Percentiles rank a stretch among this genome's conserved stretches.
These are phyloP conservation scores for Croton setiger DNA, from an alignment of 441 rosid genomes.

Conservation along the genomic window DNA sequence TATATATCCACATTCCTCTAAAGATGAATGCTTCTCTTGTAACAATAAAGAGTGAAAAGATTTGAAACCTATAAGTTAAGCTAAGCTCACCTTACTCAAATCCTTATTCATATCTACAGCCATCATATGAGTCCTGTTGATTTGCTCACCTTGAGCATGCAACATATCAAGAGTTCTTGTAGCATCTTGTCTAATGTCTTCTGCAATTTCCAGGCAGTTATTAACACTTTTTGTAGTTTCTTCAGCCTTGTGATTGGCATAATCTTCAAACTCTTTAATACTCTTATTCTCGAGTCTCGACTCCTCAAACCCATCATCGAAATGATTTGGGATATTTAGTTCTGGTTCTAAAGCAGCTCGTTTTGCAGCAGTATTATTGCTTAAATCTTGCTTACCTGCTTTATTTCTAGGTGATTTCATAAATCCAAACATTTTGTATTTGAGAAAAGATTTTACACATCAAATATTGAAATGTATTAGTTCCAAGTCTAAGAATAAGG, in stretches of 20 bases:
- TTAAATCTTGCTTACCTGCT: constrained; percentile 45
- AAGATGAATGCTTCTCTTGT: not conserved
- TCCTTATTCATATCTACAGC: constrained; percentile 77
- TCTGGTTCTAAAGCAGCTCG: constrained; percentile 47
- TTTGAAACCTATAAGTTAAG: not conserved
- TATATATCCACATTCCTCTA: not conserved
- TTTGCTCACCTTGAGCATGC: constrained; percentile 85
- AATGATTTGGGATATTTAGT: constrained; percentile 20
- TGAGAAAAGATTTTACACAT: not conserved
- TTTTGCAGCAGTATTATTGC: constrained; percentile 40
- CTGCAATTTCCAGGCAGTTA: constrained; percentile 69
- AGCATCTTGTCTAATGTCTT: constrained; percentile 71
- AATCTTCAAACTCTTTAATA: constrained; percentile 71
- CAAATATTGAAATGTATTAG: not conserved
- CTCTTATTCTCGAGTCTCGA: constrained; percentile 69
- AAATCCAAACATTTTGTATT: constrained; percentile 51
- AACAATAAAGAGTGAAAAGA: not conserved
- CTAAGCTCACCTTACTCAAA: constrained; percentile 56
- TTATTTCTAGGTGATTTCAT: constrained; percentile 51
- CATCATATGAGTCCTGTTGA: constrained; percentile 56
- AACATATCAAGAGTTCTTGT: constrained; percentile 59
- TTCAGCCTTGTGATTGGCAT: constrained; percentile 72
- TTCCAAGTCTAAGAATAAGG: constrained; percentile 2
- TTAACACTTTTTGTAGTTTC: constrained; percentile 69
- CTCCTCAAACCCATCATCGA: constrained; percentile 48